Conservation (phyloP, 2,329 filamentous ascomycete species). For the Botrytis sinoallii region DNA sequence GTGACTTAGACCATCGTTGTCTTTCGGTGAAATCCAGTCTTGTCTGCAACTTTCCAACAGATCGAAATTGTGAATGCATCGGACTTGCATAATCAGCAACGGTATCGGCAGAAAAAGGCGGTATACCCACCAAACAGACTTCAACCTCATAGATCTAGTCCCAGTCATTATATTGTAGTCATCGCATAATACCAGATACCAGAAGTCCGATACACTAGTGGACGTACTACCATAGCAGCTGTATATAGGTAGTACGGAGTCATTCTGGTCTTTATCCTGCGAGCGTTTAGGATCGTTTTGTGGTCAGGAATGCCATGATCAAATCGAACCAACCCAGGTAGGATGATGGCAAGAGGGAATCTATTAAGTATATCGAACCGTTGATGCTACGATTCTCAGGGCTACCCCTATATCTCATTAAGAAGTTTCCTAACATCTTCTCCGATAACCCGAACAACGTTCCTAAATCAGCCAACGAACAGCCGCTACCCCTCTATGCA, state of each 20-base stretch:
- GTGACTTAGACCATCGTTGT: neutral
- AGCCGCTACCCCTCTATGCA: neutral
- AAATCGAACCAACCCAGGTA: neutral
- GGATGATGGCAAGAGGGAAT: neutral
- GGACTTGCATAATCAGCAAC: neutral
- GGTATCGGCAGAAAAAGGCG: neutral
- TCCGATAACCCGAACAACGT: neutral
- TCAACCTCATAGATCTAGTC: neutral
- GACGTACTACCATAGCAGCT: neutral
- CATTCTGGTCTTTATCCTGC: neutral
- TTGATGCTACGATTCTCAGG: neutral
- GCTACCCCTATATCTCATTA: neutral
- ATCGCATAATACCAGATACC: neutral
- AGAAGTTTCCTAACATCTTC: neutral
- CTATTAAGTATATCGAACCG: neutral
- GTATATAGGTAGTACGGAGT: neutral
- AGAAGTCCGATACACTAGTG: neutral
- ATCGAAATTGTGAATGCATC: neutral
- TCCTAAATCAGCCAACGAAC: neutral
- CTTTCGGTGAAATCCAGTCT: neutral
- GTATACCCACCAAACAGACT: neutral
- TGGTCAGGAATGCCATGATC: neutral
- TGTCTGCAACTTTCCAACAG: neutral
- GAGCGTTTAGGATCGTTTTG: neutral
- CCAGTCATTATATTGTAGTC: neutral